Percentiles rank a stretch among this genome's conserved stretches.
phyloP scores from a whole-genome alignment of 768 basidiomycete species.

The Leccinum incarnatum region DNA sequence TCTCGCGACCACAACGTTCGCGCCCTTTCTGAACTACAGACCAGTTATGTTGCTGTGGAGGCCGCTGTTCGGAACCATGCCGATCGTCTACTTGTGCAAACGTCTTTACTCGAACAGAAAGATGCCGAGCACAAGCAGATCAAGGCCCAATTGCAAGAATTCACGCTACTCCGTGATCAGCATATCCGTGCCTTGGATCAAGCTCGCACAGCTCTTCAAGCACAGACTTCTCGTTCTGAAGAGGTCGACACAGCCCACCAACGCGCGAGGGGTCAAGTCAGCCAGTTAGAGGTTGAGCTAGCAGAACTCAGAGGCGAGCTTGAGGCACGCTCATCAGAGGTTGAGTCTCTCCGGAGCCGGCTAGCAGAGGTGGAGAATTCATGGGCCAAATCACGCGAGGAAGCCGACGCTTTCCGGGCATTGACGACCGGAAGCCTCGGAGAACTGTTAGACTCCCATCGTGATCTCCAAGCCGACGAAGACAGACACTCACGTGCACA shows the following conservation, averaged over 20 bases:
- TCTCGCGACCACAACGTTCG: conserved; percentile 60
- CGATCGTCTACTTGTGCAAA: conserved; percentile 69
- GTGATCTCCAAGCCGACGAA: conserved; percentile 81
- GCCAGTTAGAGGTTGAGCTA: conserved; percentile 70
- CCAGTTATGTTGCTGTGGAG: conserved; percentile 58
- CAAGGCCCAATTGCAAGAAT: conserved; percentile 68
- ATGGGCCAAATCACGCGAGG: conserved; percentile 89
- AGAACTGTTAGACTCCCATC: conserved; percentile 83
- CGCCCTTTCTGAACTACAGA: conserved; percentile 69
- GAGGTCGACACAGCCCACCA: conserved; percentile 77
- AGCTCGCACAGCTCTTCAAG: conserved; percentile 70
- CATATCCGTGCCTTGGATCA: conserved; percentile 89
- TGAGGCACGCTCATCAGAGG: conserved; percentile 70
- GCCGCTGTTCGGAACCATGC: conserved; percentile 69
- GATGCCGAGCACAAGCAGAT: conserved; percentile 73
- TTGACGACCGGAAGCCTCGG: conserved; percentile 85
- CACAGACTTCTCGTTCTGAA: conserved; percentile 71
- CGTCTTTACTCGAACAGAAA: conserved; percentile 70
- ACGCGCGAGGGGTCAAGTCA: conserved; percentile 66
- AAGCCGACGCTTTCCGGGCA: conserved; percentile 86
- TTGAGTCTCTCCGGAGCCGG: conserved; percentile 62
- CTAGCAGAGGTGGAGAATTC: conserved; percentile 83
- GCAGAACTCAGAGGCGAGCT: conserved; percentile 79
- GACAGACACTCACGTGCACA: conserved; percentile 73
- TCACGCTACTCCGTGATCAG: conserved; percentile 69